phyloP scores from a whole-genome alignment of 1,284 basidiomycete genomes.

The Boletus holoroseus region DNA sequence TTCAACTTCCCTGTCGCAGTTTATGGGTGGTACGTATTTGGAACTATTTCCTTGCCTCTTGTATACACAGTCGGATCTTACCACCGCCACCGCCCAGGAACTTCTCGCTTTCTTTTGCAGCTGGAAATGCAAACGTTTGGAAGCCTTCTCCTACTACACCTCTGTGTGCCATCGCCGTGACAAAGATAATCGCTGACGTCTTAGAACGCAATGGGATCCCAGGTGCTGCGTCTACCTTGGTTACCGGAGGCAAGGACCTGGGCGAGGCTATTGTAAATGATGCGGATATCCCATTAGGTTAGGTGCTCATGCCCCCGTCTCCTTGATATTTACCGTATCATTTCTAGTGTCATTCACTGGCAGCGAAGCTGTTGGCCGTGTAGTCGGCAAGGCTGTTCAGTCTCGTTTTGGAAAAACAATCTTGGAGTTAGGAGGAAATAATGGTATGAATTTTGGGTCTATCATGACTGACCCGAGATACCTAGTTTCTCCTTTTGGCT shows the following conservation, averaged over 20 bases:
- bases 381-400: slow-evolving; percentile 78
- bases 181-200: slow-evolving; percentile 76
- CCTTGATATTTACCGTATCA: slow-evolving; percentile 1
- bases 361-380: slow-evolving; percentile 79
- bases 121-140: slow-evolving; percentile 93
- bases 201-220: slow-evolving; percentile 79
- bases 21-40: slow-evolving; percentile 65
- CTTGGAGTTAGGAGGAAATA: slow-evolving; percentile 94
- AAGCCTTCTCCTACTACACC: slow-evolving; percentile 91
- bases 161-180: slow-evolving; percentile 82
- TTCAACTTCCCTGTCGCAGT: slow-evolving; percentile 95
- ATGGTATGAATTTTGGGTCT: slow-evolving; percentile 46
- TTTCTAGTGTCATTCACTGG: slow-evolving; percentile 85
- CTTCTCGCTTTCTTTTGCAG: slow-evolving; percentile 80
- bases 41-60: neutral
- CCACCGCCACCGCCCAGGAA: slow-evolving; percentile 54
- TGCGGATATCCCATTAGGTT: slow-evolving; percentile 70
- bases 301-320: slow-evolving; percentile 1
- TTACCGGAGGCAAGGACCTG: slow-evolving; percentile 77
- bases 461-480: slow-evolving; percentile 15
- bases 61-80: slow-evolving; percentile 5
- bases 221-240: slow-evolving; percentile 76
- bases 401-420: slow-evolving; percentile 80
- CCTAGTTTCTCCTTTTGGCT: slow-evolving; percentile 19
- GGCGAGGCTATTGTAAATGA: slow-evolving; percentile 78